Evolutionary conservation across 2,329 filamentous ascomycete species (phyloP).

Genomic region (Didymella sp.): DNA sequence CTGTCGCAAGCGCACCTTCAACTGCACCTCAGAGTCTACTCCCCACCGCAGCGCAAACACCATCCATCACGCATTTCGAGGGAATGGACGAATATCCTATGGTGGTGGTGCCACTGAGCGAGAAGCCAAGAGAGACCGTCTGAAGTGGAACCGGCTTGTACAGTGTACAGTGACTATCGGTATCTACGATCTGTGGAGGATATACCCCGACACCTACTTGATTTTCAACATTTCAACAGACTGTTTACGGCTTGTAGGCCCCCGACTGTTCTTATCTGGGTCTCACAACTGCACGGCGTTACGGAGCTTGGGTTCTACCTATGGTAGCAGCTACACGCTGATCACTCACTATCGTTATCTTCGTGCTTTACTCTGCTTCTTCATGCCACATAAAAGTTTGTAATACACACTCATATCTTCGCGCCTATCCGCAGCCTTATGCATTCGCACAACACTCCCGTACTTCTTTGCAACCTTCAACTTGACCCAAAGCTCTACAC

Average conservation of each 20-base stretch:
- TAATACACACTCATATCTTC: conserved; percentile 3
- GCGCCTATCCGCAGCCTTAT: not conserved
- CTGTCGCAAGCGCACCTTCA: not conserved
- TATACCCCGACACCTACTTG: conserved; percentile 1
- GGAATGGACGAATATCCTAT: not conserved
- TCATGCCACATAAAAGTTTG: not conserved
- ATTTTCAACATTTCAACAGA: not conserved
- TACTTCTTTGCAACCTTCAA: too few species aligned
- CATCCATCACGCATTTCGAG: not conserved
- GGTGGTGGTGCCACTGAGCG: not conserved
- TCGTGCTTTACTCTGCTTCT: not conserved
- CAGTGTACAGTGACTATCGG: not conserved
- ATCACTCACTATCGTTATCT: not conserved
- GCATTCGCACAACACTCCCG: not conserved
- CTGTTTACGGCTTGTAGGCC: not conserved
- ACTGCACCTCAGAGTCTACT: not conserved
- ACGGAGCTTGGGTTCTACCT: not conserved
- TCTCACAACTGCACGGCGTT: not conserved
- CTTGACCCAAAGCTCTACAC: not conserved
- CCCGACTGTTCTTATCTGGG: not conserved
- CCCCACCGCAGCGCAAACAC: not conserved
- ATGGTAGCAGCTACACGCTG: conserved; percentile 18
- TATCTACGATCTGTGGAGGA: conserved; percentile 4
- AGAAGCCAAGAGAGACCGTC: not conserved
- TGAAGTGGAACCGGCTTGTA: not conserved